Conservation (phyloP, 345 rosid species). For the Eucalyptus leucophloia region DNA sequence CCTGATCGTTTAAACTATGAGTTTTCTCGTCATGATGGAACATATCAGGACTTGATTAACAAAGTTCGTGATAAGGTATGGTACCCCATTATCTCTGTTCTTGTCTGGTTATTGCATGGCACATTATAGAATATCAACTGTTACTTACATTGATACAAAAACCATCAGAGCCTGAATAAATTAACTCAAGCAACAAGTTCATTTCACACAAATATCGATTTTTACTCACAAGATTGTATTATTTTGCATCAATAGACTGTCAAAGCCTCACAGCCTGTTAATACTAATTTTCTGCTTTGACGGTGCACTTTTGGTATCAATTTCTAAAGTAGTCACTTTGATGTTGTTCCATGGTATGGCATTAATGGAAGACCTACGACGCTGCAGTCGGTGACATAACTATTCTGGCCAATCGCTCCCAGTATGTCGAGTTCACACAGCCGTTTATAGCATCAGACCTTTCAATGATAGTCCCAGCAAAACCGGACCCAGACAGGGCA, state of each 20-base stretch:
- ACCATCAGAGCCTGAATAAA: background rate
- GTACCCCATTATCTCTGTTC: background rate
- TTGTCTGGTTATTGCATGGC: background rate
- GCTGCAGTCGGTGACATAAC: slow-evolving; percentile 42
- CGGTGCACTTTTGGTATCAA: background rate
- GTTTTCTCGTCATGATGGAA: slow-evolving; percentile 10
- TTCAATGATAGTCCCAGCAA: slow-evolving; percentile 29
- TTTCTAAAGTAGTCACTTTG: background rate
- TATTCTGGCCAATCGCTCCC: slow-evolving; percentile 17
- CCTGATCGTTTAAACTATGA: slow-evolving; percentile 2
- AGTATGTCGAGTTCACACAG: slow-evolving; percentile 32
- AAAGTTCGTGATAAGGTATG: slow-evolving; percentile 33
- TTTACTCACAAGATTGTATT: background rate
- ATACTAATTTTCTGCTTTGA: background rate
- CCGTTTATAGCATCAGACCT: slow-evolving; percentile 43
- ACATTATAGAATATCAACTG: background rate
- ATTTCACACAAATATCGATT: background rate
- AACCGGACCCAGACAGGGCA: background rate
- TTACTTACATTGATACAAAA: background rate
- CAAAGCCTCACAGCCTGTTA: background rate
- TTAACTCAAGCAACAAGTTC: background rate
- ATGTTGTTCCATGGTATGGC: background rate
- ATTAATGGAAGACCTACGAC: slow-evolving; percentile 17
- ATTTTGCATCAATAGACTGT: background rate
- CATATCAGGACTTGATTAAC: slow-evolving; percentile 22